Evolutionary conservation across 768 basidiomycete genomes (phyloP), one percentile per base, ranked within the genome.

Genomic region (Crepidotus variabilis): DNA sequence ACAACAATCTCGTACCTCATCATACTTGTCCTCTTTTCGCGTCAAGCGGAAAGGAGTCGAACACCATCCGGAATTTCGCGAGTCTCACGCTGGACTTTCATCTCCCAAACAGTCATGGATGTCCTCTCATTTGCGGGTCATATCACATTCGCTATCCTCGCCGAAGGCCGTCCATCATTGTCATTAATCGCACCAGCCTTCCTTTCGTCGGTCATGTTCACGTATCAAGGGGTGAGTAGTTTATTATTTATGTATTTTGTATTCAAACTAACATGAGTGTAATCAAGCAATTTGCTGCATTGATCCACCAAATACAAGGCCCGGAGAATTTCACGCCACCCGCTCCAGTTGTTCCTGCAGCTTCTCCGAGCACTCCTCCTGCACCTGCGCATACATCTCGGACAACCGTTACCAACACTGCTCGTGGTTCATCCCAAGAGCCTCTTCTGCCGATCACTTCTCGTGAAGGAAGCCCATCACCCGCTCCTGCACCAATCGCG

Each of bases 71-170:
- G 86, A 5, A 77, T 95, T 14, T 82, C 88, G 5, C 84, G 89
- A 14, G 78, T 94, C 8, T 95, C 92, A 2, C 76, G 88, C 6
- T 94, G 90, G 87, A 83, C 87, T 1, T 92, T 95, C 67, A 75
- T 93, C 20, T 73, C 85, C 6, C 92, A 94, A 69, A 82, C 87
- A 5, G 81, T 86, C 1, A 80, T 91, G 18, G 94, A 97, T 65
- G 83, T 89, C 0, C 85, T 93, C 45, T 85, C 90, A 0, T 95
- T 96, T 67, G 90, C 90, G 18, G 89, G 88, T 0, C 92, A 95
- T 63, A 85, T 94, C 53, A 94, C 92, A 0, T 87, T 96, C 56
- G 92, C 90, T 3, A 88, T 95, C 55, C 72, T 94, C 35, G 85
- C 90, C 2, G 89, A 94, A 58, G 92, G 92, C 45, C 75, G 86